Evolutionary conservation across 225 moss, liverwort and hornwort genomes (phyloP).

Genomic region (Sphagnum contortum): DNA sequence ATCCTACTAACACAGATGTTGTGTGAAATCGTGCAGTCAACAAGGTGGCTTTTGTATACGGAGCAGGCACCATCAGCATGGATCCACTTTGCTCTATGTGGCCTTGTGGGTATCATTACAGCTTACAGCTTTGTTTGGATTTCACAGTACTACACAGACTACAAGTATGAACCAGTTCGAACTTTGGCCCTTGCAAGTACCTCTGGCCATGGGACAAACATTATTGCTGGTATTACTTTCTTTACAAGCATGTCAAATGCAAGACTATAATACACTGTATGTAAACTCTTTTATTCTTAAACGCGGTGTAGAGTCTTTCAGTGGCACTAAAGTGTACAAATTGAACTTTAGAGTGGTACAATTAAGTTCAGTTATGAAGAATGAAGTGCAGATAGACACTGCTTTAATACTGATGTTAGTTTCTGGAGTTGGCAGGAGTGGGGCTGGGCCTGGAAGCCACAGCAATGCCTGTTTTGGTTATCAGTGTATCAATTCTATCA

Average conservation of each 20-base stretch:
- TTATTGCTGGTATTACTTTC: slow-evolving; percentile 49
- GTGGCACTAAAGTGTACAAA: too few species aligned
- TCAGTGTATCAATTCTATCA: slow-evolving; percentile 73
- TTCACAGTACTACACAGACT: slow-evolving; percentile 97
- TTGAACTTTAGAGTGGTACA: too few species aligned
- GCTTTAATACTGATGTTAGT: too few species aligned
- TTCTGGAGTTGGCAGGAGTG: slow-evolving; percentile 37
- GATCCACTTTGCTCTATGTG: slow-evolving; percentile 96
- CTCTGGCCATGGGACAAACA: slow-evolving; percentile 96
- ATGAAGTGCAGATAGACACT: too few species aligned
- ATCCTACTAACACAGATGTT: too few species aligned
- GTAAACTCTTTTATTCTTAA: too few species aligned
- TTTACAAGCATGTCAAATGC: too few species aligned
- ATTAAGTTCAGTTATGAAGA: too few species aligned
- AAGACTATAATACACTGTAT: too few species aligned
- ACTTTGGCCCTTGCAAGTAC: slow-evolving; percentile 85
- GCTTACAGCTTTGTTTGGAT: slow-evolving; percentile 96
- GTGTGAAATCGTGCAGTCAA: slow-evolving; percentile 44
- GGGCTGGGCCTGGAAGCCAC: slow-evolving; percentile 89
- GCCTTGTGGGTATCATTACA: slow-evolving; percentile 89
- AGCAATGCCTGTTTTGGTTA: slow-evolving; percentile 84
- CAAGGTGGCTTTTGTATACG: slow-evolving; percentile 92
- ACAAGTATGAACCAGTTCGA: slow-evolving; percentile 96
- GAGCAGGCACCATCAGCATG: slow-evolving; percentile 97
- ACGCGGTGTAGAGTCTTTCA: too few species aligned